These are phyloP conservation scores for Spencermartinsiella ligniputridi DNA, from an alignment of 1,139 yeast species.

Conservation along the genomic window DNA sequence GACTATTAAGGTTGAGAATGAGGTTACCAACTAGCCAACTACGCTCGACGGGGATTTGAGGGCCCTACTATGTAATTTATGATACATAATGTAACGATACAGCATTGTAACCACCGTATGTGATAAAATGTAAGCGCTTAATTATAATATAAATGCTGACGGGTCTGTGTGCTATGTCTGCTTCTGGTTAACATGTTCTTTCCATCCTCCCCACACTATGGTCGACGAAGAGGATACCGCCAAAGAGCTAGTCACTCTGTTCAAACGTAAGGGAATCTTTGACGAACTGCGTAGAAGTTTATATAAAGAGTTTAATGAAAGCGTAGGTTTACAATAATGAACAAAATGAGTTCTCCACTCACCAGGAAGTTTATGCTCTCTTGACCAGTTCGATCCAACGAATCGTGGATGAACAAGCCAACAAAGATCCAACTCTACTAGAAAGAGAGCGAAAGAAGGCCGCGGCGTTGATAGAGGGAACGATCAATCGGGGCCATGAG, in stretches of 20 bases:
- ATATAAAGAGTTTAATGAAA: conserved; percentile 27
- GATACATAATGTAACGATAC: too few relatives aligned
- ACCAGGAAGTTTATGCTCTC: conserved; percentile 21
- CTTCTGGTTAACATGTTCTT: too few relatives aligned
- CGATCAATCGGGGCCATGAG: conserved; percentile 21
- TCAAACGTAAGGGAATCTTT: conserved; percentile 31
- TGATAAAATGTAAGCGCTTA: too few relatives aligned
- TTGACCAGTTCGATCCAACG: conserved; percentile 23
- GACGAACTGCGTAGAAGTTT: conserved; percentile 28
- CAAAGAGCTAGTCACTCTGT: conserved; percentile 22
- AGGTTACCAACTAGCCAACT: too few relatives aligned
- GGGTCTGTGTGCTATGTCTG: too few relatives aligned
- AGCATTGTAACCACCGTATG: too few relatives aligned
- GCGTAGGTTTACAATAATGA: conserved; percentile 22
- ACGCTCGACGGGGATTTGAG: too few relatives aligned
- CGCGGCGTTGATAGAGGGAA: conserved; percentile 31
- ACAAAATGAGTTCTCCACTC: neutral
- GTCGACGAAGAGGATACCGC: neutral
- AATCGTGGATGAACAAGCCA: conserved; percentile 28
- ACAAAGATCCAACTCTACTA: conserved; percentile 23
- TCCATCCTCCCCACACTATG: too few relatives aligned
- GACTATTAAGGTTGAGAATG: conserved; percentile 10
- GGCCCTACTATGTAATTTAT: too few relatives aligned
- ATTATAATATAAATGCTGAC: too few relatives aligned
- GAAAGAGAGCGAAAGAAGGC: conserved; percentile 28